Evolutionary conservation across 2,329 filamentous ascomycete species (phyloP), one percentile per base, ranked within the genome.

Genomic region (Myriosclerotinia duriaeana): DNA sequence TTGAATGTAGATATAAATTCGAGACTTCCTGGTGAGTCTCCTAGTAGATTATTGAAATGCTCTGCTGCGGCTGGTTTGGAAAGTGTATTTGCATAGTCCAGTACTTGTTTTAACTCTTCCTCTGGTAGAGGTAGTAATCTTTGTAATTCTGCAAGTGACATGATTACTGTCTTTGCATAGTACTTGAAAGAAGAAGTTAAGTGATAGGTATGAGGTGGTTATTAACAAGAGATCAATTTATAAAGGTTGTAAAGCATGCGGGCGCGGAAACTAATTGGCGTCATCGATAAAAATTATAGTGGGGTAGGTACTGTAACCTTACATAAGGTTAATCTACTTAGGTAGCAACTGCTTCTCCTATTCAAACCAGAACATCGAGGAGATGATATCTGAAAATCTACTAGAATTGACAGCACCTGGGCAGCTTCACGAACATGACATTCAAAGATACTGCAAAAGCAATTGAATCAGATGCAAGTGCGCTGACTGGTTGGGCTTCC

Each of bases 31-130:
- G 93, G 86, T 8, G 91, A 93, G 77, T 96, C 92, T 60, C 94
- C 95, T 0, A 99, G 85, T 64, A 99, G 82, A 75, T 95, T 92
- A 77, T 88, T 90, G 69, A 99, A 89, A 78, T 98, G 92, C 53
- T 93, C 88, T 61, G 87, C 92, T 17, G 92, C 91, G 70, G 89
- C 90, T 62, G 87, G 80, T 75, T 90, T 93, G 26, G 92, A 87
- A 11, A 98, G 83, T 0, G 88, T 89, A 46, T 86, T 82, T 2
- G 91, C 88, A 77, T 97, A 97, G 58, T 91, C 87, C 71, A 98
- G 83, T 53, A 97, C 85, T 76, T 98, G 92, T 74, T 88, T 86
- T 42, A 98, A 82, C 52, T 94, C 93, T 15, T 91, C 88, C 46
- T 96, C 88, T 46, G 96, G 93, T 14, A 98, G 82, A 9, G 93